A percentile compares a stretch with the other conserved stretches of the same genome.
These are phyloP conservation scores for Entrophospora sp. DNA, from an alignment of 192 early-diverging fungal genomes.

Conservation along the genomic window DNA sequence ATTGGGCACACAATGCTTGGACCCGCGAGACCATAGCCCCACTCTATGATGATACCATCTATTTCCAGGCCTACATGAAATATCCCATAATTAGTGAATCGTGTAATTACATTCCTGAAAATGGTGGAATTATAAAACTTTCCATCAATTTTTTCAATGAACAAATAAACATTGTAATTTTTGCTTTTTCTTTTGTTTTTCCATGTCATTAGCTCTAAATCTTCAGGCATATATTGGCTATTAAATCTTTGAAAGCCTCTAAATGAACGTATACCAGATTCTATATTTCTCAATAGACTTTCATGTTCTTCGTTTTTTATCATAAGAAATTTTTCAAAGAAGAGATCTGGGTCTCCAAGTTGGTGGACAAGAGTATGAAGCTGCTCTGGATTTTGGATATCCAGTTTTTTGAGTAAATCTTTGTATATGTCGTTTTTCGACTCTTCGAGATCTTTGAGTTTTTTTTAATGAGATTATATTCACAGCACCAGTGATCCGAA, in stretches of 20 bases:
- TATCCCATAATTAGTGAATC: not conserved
- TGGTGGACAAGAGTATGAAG: not conserved
- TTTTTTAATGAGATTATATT: too few relatives aligned
- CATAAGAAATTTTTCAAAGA: not conserved
- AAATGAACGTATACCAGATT: not conserved
- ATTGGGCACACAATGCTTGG: not conserved
- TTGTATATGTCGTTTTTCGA: too few relatives aligned
- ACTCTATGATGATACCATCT: not conserved
- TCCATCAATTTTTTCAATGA: not conserved
- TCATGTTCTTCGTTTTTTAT: not conserved
- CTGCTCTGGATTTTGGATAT: not conserved
- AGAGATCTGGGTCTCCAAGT: not conserved
- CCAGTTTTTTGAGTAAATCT: not conserved
- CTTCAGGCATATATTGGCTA: not conserved
- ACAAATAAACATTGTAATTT: not conserved
- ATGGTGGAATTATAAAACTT: not conserved
- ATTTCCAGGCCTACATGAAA: constrained; percentile 2
- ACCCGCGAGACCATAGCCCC: not conserved
- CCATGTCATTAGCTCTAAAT: too few relatives aligned
- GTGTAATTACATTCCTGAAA: not conserved
- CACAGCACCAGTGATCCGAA: too few relatives aligned
- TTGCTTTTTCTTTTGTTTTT: not conserved
- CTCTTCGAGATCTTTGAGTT: too few relatives aligned
- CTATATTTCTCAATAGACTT: not conserved
- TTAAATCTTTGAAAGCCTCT: not conserved